Conservation (phyloP, 2,329 filamentous ascomycete genomes). For the Fusarium pseudocircinatum region DNA sequence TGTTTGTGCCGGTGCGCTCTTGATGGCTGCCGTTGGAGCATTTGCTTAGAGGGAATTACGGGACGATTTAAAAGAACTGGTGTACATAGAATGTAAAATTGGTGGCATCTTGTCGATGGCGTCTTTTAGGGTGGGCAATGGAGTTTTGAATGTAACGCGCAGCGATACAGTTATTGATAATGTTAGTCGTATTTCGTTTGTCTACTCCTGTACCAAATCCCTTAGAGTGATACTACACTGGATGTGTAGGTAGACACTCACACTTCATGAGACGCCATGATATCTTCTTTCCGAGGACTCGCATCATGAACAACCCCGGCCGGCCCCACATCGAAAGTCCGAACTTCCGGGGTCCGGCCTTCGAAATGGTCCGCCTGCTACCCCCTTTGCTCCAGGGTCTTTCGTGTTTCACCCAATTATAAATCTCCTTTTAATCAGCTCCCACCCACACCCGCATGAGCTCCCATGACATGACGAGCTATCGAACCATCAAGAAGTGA, state of each 20-base stretch:
- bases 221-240: not conserved
- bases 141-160: constrained; percentile 3
- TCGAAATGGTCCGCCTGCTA: constrained; percentile 23
- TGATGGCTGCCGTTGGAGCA: constrained; percentile 78
- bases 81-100: constrained; percentile 32
- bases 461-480: constrained; percentile 34
- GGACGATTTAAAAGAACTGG: not conserved
- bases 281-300: not conserved
- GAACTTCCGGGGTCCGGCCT: constrained; percentile 23
- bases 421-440: constrained; percentile 32
- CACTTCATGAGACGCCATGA: not conserved
- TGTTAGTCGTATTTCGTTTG: not conserved
- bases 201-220: not conserved
- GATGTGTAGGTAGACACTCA: not conserved
- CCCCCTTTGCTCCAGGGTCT: not conserved
- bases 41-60: constrained; percentile 65
- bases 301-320: constrained; percentile 3
- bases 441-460: constrained; percentile 26
- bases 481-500: constrained; percentile 39
- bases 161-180: not conserved
- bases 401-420: constrained; percentile 15
- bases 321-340: constrained; percentile 33
- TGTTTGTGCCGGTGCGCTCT: constrained; percentile 69
- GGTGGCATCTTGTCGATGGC: constrained; percentile 16
- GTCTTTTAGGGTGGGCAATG: not conserved